These are phyloP conservation scores for Penicillium robsamsonii DNA, from an alignment of 495 filamentous ascomycete species.

Conservation along the genomic window DNA sequence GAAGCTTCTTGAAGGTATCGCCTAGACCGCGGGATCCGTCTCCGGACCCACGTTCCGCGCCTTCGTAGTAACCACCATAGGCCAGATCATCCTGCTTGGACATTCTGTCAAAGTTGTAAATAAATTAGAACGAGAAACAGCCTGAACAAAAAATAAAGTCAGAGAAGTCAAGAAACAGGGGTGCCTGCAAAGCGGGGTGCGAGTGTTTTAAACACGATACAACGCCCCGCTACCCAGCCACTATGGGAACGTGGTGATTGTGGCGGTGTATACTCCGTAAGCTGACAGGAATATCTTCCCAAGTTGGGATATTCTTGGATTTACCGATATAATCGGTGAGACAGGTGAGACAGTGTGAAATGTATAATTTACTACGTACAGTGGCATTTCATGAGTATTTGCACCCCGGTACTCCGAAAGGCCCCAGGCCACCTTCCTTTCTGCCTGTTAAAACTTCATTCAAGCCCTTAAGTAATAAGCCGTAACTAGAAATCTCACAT, in stretches of 20 bases:
- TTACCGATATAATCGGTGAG: not conserved
- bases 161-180: not conserved
- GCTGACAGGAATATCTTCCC: not conserved
- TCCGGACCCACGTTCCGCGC: constrained; percentile 25
- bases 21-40: constrained; percentile 51
- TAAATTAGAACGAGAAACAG: not conserved
- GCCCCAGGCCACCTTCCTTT: too few species aligned
- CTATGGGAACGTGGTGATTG: constrained; percentile 9
- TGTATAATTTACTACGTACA: not conserved
- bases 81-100: constrained; percentile 52
- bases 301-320: not conserved
- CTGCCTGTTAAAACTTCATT: too few species aligned
- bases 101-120: constrained; percentile 27
- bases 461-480: too few species aligned
- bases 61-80: constrained; percentile 53
- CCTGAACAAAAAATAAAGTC: not conserved
- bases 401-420: too few species aligned
- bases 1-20: constrained; percentile 52
- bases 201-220: not conserved
- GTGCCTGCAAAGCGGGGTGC: constrained; percentile 9
- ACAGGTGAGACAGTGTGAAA: not conserved
- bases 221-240: constrained; percentile 12
- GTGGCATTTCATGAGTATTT: too few species aligned
- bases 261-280: constrained; percentile 8
- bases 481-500: too few species aligned